phyloP scores from a whole-genome alignment of 2,329 filamentous ascomycete genomes.

The Botryotinia narcissicola region DNA sequence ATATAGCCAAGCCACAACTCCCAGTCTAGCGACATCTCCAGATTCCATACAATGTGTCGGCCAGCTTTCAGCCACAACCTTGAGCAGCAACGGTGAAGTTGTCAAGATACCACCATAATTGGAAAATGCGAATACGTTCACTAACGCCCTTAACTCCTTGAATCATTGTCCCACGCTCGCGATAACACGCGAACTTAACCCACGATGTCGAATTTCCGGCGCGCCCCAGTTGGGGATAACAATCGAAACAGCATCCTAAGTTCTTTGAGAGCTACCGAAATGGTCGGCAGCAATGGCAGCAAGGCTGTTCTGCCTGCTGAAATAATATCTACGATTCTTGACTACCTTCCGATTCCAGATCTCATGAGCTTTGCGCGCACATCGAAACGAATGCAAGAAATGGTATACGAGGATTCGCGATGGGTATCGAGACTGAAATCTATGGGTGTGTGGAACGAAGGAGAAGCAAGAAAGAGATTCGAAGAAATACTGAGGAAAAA shows the following conservation, averaged over 20 bases:
- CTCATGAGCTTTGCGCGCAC: constrained; percentile 81
- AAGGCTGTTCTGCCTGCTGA: constrained; percentile 84
- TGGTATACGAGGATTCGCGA: constrained; percentile 97
- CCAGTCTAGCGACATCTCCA: constrained; percentile 2
- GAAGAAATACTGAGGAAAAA: constrained; percentile 66
- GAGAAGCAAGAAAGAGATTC: constrained; percentile 75
- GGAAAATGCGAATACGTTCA: constrained; percentile 1
- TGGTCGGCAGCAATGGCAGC: constrained; percentile 57
- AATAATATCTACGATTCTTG: constrained; percentile 82
- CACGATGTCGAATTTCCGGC: constrained; percentile 47
- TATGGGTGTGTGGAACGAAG: constrained; percentile 92
- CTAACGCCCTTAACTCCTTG: neutral
- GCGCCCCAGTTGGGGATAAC: constrained; percentile 32
- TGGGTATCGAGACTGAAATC: constrained; percentile 84
- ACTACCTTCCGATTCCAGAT: constrained; percentile 82
- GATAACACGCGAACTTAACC: neutral
- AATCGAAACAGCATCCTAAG: constrained; percentile 60
- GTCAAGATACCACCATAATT: neutral
- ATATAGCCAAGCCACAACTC: neutral
- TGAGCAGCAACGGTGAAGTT: neutral
- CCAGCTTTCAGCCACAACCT: constrained; percentile 12
- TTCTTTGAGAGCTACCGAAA: constrained; percentile 75
- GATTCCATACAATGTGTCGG: neutral
- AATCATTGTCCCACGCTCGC: neutral
- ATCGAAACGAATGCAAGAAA: constrained; percentile 86